phyloP scores from a whole-genome alignment of 352 stramenopile genomes.

The Globisporangium parvum region DNA sequence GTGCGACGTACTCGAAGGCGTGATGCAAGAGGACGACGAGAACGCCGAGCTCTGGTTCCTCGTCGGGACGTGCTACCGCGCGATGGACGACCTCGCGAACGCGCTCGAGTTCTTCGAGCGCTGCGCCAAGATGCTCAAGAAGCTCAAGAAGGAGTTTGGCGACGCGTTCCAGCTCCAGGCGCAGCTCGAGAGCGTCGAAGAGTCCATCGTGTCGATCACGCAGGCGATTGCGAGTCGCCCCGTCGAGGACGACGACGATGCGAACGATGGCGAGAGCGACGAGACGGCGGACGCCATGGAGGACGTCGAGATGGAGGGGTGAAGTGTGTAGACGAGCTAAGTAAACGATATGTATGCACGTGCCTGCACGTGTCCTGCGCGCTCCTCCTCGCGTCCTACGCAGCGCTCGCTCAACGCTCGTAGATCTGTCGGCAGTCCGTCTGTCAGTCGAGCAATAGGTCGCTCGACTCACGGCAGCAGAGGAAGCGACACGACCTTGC shows the following conservation, averaged over 20 bases:
- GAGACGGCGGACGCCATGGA: constrained; percentile 35
- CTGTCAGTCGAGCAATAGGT: too few relatives aligned
- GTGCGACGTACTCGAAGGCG: constrained; percentile 74
- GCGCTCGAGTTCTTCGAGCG: constrained; percentile 86
- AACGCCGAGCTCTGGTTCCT: constrained; percentile 89
- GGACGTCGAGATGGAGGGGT: constrained; percentile 83
- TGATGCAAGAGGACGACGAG: constrained; percentile 88
- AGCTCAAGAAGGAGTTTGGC: constrained; percentile 69
- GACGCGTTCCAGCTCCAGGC: constrained; percentile 70
- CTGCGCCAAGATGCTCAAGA: constrained; percentile 68
- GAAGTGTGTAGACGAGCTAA: constrained; percentile 21
- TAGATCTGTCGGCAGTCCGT: too few relatives aligned
- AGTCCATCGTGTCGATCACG: constrained; percentile 52
- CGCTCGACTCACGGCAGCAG: constrained; percentile 18
- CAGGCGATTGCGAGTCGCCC: constrained; percentile 50
- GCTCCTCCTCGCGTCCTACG: neutral
- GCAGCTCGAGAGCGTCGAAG: constrained; percentile 73
- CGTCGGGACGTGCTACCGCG: constrained; percentile 82
- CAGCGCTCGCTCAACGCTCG: neutral
- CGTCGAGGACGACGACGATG: constrained; percentile 44
- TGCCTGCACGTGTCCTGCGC: neutral
- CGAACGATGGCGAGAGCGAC: constrained; percentile 41
- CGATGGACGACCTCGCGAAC: constrained; percentile 73
- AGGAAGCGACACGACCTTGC: constrained; percentile 49
- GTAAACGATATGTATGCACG: constrained; percentile 26